phyloP scores from a whole-genome alignment of 352 stramenopile genomes.

The Phytopythium helicoides region DNA sequence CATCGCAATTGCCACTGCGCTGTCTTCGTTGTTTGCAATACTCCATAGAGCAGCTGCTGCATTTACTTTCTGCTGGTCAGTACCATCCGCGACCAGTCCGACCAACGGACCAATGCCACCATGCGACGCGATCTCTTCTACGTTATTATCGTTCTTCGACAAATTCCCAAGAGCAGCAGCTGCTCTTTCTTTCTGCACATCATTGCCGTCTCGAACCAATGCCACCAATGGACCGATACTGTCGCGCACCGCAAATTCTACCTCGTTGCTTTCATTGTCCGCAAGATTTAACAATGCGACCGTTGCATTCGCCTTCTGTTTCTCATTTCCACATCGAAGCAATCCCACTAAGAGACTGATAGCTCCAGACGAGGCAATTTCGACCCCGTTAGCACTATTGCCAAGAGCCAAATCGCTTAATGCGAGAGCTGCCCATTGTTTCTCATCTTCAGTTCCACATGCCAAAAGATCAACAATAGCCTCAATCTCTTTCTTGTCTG shows the following conservation, averaged over 20 bases:
- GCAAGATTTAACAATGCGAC: conserved; percentile 10
- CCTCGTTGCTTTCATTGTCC: background rate
- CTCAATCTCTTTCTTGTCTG: background rate
- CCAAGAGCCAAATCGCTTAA: too few relatives aligned
- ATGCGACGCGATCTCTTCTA: too few relatives aligned
- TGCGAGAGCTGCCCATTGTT: too few relatives aligned
- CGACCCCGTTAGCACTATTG: too few relatives aligned
- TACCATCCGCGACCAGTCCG: too few relatives aligned
- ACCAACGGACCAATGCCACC: too few relatives aligned
- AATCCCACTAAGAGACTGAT: conserved; percentile 10
- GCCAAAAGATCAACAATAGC: background rate
- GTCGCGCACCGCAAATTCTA: conserved; percentile 7
- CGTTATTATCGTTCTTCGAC: too few relatives aligned
- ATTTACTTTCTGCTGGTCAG: conserved; percentile 14
- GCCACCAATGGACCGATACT: conserved; percentile 7
- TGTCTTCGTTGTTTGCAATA: background rate
- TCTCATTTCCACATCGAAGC: background rate
- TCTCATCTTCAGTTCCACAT: background rate
- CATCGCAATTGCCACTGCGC: background rate
- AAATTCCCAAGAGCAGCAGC: too few relatives aligned
- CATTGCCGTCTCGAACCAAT: conserved; percentile 7
- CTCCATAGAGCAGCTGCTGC: conserved; percentile 6
- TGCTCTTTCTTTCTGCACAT: too few relatives aligned
- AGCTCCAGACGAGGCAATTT: conserved; percentile 7
- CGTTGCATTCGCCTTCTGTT: conserved; percentile 8